Evolutionary conservation across 1,284 basidiomycete species (phyloP), one percentile per base, ranked within the genome.

Genomic region (Boletellus sp.): DNA sequence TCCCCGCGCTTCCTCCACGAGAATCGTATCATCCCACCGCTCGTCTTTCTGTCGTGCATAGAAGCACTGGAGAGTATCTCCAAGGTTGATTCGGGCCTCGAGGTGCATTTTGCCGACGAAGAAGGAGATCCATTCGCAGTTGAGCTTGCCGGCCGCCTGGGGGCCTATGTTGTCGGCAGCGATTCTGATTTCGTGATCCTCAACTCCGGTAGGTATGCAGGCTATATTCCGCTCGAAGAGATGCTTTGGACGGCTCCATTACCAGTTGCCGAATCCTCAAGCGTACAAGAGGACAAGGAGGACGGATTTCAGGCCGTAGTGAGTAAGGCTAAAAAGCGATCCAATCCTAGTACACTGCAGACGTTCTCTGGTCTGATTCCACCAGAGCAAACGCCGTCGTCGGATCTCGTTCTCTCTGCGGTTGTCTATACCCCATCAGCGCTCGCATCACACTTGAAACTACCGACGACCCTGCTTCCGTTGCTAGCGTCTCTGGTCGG

Each of bases 41-140:
- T 93, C 37, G 71, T 75, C 24, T 82, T 82, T 57, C 68, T 77
- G 15, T 76, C 82, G 1, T 89, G 87, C 60, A 68, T 90, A 2
- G 74, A 81, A 45, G 81, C 83, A 2, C 71, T 93, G 2, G 60
- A 74, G 42, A 58, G 66, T 1, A 62, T 88, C 5, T 63, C 71
- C 26, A 62, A 71, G 26, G 59, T 61, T 6, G 68, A 65, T 3
- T 60, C 72, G 28, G 56, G 58, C 16, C 63, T 89, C 22, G 71
- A 82, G 36, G 58, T 89, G 4, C 79, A 87, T 65, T 86, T 88
- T 49, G 90, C 93, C 0, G 84, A 91, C 55, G 88, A 86, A 61
- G 93, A 97, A 68, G 92, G 86, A 4, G 93, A 97, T 69, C 88
- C 88, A 4, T 88, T 85, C 54, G 88, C 89, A 32, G 91, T 94